Evolutionary conservation across 148 eudicot species (phyloP), one percentile per base, ranked within the genome.

Genomic region (Hydrangea macrophylla): DNA sequence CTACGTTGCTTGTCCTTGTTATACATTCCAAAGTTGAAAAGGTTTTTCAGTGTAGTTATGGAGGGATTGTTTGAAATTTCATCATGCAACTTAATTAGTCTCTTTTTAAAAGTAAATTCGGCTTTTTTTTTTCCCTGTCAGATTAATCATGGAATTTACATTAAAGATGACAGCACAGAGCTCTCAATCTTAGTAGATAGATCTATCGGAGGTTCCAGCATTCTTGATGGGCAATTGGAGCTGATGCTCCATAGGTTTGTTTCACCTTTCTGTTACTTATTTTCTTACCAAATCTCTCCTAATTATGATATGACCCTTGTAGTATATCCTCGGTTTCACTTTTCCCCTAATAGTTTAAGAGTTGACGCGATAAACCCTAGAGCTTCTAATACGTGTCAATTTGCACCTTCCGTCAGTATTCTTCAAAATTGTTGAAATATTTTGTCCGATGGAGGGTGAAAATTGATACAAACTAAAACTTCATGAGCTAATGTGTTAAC

Each of bases 181-280:
- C 71, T 94, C 62, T 94, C 99, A 6, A 75, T 94, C 62, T 78
- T 94, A 85, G 99, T 90, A 18, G 99, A 94, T 87, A 85, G 99
- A 84, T 75, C 99, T 54, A 79, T 91, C 55, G 99, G 93, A 48
- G 99, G 99, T 31, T 82, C 99, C 64, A 95, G 99, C 79, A 81
- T 95, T 67, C 50, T 62, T 56, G 99, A 95, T 79, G 99, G 99
- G 64, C 87, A 94, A 70, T 64, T 91, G 73, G 99, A 94, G 81
- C 77, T 94, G 75, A 94, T 94, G 99, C 91, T 94, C 57, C 99
- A 94, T 63, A 84, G 99, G 99, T 94, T 76, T 13, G 23, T 64
- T 37, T 64, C 40, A 50, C 35, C 60, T 56, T 23, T 26, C 18
- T 57, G 56, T 51, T 35, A 33, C 23, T 51, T 28, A n/a, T n/a